Base-by-base conservation (phyloP, 2,329 filamentous ascomycete species). In the Talaromyces sp. region DNA sequence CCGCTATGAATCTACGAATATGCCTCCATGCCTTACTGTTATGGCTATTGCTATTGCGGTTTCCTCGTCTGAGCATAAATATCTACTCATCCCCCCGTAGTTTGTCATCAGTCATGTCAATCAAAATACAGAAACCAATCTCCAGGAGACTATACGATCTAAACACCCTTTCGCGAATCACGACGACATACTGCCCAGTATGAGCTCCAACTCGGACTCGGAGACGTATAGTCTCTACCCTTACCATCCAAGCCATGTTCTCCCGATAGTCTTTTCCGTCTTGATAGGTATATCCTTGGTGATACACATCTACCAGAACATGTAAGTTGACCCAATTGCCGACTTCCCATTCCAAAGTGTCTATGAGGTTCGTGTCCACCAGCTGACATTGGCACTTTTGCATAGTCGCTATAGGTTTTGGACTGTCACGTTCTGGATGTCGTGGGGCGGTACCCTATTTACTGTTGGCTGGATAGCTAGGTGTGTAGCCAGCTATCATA, bases 381-480 rank as follows among this genome's bases (percentile, higher is more conserved):
- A 6, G 22, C 17, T 17, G 41, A 21, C 15, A 25, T 33, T 60
- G 45, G 22, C 11, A 19, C 35, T 13, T 9, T 3, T 36, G 11
- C 39, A 19, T 25, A 66, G 70, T 53, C 66, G 60, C 50, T 71
- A 71, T 53, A 61, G 62, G 25, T 73, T 65, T 53, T 74, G 70
- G 70, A 63, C 61, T n/a, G 63, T 73, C 15, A 73, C 69, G 6
- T 74, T 73, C 60, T 73, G 70, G 59, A 66, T 73, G 59, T 65
- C 65, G 45, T 74, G 67, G 66, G 72, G 67, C 52, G 69, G 71
- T 48, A 33, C 64, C 10, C 62, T 76, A 35, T 76, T 73, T 62
- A 71, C 67, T 8, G 62, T 66, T 4, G 73, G 72, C 25, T 75
- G 72, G 72, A 70, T 73, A 41, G 62, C 72, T 25, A 67, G 70